Conservation (phyloP, 2,329 filamentous ascomycete species). For the Penicillium verrucosum region DNA sequence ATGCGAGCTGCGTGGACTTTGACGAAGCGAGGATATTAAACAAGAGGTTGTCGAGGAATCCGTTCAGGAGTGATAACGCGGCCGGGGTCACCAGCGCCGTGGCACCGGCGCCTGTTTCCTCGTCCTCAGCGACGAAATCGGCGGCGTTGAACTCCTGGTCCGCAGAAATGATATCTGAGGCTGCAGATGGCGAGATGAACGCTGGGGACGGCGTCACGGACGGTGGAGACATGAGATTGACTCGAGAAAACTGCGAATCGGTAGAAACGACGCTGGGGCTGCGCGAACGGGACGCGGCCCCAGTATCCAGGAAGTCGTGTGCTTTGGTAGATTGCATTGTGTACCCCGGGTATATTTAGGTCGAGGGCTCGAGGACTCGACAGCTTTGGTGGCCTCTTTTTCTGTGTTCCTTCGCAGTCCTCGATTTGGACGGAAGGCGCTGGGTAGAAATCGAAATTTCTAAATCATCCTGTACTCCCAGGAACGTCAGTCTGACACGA, state of each 20-base stretch:
- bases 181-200: constrained; percentile 84
- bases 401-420: constrained; percentile 5
- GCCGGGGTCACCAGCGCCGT: constrained; percentile 69
- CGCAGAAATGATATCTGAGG: constrained; percentile 86
- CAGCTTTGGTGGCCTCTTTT: not conserved
- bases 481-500: constrained; percentile 18
- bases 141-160: constrained; percentile 74
- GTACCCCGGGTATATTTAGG: constrained; percentile 10
- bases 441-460: constrained; percentile 23
- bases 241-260: constrained; percentile 33
- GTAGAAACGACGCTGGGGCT: constrained; percentile 41
- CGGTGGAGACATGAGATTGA: constrained; percentile 61
- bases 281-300: constrained; percentile 34
- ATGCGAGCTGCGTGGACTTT: constrained; percentile 70
- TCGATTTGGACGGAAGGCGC: constrained; percentile 12
- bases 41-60: constrained; percentile 87
- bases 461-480: constrained; percentile 26
- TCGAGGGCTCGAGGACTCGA: not conserved
- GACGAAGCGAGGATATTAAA: constrained; percentile 83
- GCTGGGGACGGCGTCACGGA: constrained; percentile 72
- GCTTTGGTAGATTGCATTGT: constrained; percentile 34
- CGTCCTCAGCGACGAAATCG: constrained; percentile 66
- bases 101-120: constrained; percentile 62
- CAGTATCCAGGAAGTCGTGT: constrained; percentile 31
- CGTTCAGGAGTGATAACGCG: constrained; percentile 78